A percentile compares a stretch with the other conserved stretches of the same genome.
phyloP scores from a whole-genome alignment of 495 filamentous ascomycete genomes.

The Lindgomyces ingoldianus region DNA sequence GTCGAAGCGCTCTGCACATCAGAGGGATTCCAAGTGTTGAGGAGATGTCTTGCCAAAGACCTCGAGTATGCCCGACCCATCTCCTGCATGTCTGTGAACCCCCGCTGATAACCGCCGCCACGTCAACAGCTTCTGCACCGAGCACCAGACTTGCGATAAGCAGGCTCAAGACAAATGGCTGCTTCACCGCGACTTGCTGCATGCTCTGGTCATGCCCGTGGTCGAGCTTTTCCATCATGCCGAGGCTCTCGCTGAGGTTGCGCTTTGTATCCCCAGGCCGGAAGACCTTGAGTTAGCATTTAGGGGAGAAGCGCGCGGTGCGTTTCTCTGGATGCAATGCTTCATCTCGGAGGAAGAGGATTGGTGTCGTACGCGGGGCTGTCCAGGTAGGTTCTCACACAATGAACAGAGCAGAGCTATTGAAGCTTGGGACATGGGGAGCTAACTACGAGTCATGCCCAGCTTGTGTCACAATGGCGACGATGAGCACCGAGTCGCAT shows the following conservation, averaged over 20 bases:
- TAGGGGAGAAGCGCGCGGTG: slow-evolving; percentile 58
- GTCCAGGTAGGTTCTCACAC: slow-evolving; percentile 45
- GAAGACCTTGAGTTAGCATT: slow-evolving; percentile 62
- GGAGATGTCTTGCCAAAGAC: slow-evolving; percentile 44
- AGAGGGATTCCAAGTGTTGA: slow-evolving; percentile 50
- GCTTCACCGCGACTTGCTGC: slow-evolving; percentile 63
- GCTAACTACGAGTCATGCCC: not conserved
- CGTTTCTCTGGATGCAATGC: slow-evolving; percentile 63
- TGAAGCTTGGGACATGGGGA: no score
- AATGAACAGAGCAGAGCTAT: not conserved
- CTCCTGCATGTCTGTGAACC: not conserved
- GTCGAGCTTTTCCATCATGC: slow-evolving; percentile 59
- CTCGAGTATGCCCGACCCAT: slow-evolving; percentile 46
- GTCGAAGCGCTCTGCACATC: slow-evolving; percentile 47
- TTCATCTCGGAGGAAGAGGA: slow-evolving; percentile 60
- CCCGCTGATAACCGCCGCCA: slow-evolving; percentile 25
- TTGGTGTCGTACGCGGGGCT: slow-evolving; percentile 60
- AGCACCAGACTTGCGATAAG: slow-evolving; percentile 48
- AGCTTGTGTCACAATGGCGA: slow-evolving; percentile 56
- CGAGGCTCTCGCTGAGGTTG: slow-evolving; percentile 51
- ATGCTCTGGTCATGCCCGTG: slow-evolving; percentile 60
- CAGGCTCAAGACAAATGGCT: slow-evolving; percentile 46
- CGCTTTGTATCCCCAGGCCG: slow-evolving; percentile 50
- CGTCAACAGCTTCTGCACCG: slow-evolving; percentile 52
- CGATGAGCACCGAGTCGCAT: slow-evolving; percentile 59